A percentile compares a stretch with the other conserved stretches of the same genome.
phyloP scores from a whole-genome alignment of 345 rosid genomes.

The Garcia nutans region DNA sequence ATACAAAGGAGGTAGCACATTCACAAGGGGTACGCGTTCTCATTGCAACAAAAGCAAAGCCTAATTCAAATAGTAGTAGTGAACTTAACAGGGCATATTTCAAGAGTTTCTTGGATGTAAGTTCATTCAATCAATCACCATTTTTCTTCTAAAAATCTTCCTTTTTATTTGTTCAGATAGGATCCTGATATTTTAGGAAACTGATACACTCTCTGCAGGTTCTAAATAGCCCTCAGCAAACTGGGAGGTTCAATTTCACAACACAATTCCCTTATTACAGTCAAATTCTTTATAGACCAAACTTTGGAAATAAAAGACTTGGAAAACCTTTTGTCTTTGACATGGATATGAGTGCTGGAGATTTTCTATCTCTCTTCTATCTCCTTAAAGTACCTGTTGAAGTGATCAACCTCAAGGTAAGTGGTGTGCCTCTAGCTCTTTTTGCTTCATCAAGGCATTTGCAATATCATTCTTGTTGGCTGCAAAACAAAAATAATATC shows the following conservation, averaged over 20 bases:
- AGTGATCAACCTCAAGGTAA: conserved; percentile 68
- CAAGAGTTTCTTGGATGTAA: conserved; percentile 79
- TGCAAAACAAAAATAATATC: no score
- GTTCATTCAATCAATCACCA: conserved; percentile 10
- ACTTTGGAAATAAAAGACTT: conserved; percentile 41
- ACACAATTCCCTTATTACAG: conserved; percentile 70
- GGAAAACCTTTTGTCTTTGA: conserved; percentile 86
- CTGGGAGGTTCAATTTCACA: conserved; percentile 70
- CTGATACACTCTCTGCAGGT: conserved; percentile 39
- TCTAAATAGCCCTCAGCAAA: conserved; percentile 53
- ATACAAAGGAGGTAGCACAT: conserved; percentile 60
- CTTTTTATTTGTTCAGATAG: background rate
- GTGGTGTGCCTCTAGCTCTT: background rate
- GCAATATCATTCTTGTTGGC: no score
- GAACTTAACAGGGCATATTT: conserved; percentile 62
- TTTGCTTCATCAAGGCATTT: no score
- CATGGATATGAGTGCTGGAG: conserved; percentile 97
- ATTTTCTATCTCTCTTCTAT: conserved; percentile 74
- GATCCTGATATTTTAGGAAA: background rate
- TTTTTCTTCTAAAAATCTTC: background rate
- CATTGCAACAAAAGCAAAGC: conserved; percentile 74
- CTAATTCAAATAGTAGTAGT: conserved; percentile 43
- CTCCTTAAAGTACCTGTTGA: conserved; percentile 82
- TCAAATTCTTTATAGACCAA: conserved; percentile 58
- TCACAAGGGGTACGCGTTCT: conserved; percentile 67